Evolutionary conservation across 345 rosid species (phyloP).

Genomic region (Hibiscus trionum): DNA sequence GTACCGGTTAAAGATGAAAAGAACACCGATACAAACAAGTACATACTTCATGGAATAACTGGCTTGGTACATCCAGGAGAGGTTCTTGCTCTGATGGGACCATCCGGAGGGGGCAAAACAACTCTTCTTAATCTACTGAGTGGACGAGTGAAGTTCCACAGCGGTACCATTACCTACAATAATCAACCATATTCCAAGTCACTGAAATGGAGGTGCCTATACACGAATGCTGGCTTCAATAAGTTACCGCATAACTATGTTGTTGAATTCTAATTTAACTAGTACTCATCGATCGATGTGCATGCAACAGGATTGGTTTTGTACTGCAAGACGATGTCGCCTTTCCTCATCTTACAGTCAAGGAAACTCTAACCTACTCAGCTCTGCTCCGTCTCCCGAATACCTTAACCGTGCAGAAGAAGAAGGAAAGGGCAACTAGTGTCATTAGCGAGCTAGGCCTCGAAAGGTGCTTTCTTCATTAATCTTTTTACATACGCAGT

Average conservation of each 20-base stretch:
- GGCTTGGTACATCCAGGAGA: slow-evolving; percentile 27
- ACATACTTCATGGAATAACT: slow-evolving; percentile 22
- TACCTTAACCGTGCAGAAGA: slow-evolving; percentile 13
- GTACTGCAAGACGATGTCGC: slow-evolving; percentile 33
- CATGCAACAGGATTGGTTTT: slow-evolving; percentile 24
- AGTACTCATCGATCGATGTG: neutral
- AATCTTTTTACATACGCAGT: neutral
- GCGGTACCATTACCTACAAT: slow-evolving; percentile 25
- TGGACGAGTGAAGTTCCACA: slow-evolving; percentile 14
- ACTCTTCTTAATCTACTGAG: slow-evolving; percentile 27
- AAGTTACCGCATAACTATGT: neutral
- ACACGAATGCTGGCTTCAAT: neutral
- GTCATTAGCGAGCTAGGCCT: slow-evolving; percentile 23
- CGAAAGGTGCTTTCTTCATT: slow-evolving; percentile 20
- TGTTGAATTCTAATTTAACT: neutral
- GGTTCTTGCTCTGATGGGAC: slow-evolving; percentile 29
- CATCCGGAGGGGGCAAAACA: slow-evolving; percentile 34
- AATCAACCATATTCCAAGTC: slow-evolving; percentile 21
- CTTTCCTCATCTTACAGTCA: slow-evolving; percentile 28
- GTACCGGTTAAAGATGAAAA: neutral
- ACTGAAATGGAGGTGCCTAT: slow-evolving; percentile 16
- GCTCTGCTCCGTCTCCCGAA: slow-evolving; percentile 25
- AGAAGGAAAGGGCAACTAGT: slow-evolving; percentile 13
- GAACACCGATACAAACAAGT: slow-evolving; percentile 3
- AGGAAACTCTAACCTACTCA: slow-evolving; percentile 25